Evolutionary conservation across 352 stramenopile genomes (phyloP).

Genomic region (Blastocystis hominis): DNA sequence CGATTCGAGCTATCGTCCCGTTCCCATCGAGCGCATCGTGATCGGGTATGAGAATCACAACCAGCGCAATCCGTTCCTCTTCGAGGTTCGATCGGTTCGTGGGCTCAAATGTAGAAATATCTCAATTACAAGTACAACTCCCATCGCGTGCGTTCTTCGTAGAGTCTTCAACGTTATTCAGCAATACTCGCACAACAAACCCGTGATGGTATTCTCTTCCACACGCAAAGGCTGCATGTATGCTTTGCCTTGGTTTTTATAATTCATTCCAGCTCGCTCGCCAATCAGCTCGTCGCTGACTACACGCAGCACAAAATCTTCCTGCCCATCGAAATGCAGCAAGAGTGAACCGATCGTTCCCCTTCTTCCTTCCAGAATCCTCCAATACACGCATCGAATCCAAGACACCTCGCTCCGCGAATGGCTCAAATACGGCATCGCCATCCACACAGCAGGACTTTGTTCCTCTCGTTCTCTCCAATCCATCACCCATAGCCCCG

Average conservation of each 20-base stretch:
- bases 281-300: conserved; percentile 4
- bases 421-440: conserved; percentile 90
- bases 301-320: conserved; percentile 59
- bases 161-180: conserved; percentile 84
- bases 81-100: conserved; percentile 61
- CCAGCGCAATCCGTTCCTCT: conserved; percentile 66
- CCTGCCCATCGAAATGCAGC: conserved; percentile 62
- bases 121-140: conserved; percentile 21
- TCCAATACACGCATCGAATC: not conserved
- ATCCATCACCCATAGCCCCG: not conserved
- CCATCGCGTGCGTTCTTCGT: conserved; percentile 50
- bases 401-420: conserved; percentile 81
- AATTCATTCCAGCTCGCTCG: not conserved
- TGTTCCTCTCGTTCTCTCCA: not conserved
- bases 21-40: conserved; percentile 94
- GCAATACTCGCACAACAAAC: conserved; percentile 80
- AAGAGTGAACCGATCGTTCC: conserved; percentile 59
- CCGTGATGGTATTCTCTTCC: conserved; percentile 82
- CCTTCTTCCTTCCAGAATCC: not conserved
- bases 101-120: not conserved
- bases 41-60: conserved; percentile 79
- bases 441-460: conserved; percentile 84
- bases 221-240: conserved; percentile 46
- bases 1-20: conserved; percentile 85
- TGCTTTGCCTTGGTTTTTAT: not conserved